phyloP scores from a whole-genome alignment of 306 rosid genomes.

The Cercis canadensis region DNA sequence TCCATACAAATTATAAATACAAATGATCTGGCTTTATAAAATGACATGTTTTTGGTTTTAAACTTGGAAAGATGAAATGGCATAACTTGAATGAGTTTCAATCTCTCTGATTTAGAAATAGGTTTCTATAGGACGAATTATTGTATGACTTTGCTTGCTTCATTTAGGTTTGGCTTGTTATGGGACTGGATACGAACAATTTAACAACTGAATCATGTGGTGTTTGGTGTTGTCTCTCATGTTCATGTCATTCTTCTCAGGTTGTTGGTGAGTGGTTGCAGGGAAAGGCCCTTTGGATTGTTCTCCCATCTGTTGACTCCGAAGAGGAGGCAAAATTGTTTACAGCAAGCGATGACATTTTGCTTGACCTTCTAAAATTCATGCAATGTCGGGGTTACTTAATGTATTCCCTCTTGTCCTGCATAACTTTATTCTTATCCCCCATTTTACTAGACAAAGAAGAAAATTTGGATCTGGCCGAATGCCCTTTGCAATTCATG shows the following conservation, averaged over 20 bases:
- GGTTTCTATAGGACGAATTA: neutral
- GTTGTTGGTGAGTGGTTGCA: constrained; percentile 41
- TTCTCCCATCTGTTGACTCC: constrained; percentile 34
- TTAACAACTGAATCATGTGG: constrained; percentile 3
- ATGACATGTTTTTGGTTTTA: neutral
- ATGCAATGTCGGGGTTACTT: constrained; percentile 66
- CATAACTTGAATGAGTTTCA: no score
- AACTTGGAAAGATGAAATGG: no score
- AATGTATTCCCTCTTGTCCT: constrained; percentile 54
- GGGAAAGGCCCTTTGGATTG: constrained; percentile 47
- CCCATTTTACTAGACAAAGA: neutral
- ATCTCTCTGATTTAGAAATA: no score
- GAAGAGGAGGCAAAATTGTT: constrained; percentile 37
- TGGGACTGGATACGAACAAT: constrained; percentile 14
- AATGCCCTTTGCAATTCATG: neutral
- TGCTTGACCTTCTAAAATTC: constrained; percentile 47
- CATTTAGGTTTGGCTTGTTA: constrained; percentile 6
- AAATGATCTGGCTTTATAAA: neutral
- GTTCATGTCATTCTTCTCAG: constrained; percentile 50
- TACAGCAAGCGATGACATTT: constrained; percentile 45
- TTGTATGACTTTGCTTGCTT: neutral
- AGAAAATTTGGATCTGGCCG: constrained; percentile 15
- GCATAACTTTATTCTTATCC: neutral
- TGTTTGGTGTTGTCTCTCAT: constrained; percentile 40
- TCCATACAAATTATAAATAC: neutral